Conservation (phyloP, 192 early-diverging fungal genomes). For the Thoreauomyces humboldtii region DNA sequence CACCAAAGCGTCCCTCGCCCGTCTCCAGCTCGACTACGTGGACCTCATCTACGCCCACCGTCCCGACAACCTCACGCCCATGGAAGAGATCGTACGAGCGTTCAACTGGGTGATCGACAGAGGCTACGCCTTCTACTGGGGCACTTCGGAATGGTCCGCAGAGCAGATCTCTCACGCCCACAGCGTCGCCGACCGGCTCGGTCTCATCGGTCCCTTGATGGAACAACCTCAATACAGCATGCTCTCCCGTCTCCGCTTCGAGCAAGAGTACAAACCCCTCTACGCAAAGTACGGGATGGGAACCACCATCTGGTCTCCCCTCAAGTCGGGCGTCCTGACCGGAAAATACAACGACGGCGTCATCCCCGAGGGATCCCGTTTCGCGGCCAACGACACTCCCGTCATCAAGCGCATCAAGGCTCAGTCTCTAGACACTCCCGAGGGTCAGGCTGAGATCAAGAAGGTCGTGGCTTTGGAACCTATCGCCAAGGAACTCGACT, state of each 20-base stretch:
- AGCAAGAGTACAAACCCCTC: constrained; percentile 67
- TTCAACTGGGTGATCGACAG: constrained; percentile 80
- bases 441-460: constrained; percentile 66
- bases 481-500: constrained; percentile 59
- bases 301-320: constrained; percentile 77
- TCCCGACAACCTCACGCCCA: constrained; percentile 72
- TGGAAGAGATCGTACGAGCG: constrained; percentile 82
- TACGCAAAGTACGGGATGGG: constrained; percentile 69
- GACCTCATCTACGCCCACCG: constrained; percentile 80
- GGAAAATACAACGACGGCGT: constrained; percentile 72
- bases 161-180: constrained; percentile 56
- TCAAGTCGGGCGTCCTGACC: constrained; percentile 58
- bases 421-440: constrained; percentile 50
- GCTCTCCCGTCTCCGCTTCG: constrained; percentile 76
- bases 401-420: constrained; percentile 59
- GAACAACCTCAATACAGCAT: constrained; percentile 86
- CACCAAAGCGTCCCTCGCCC: constrained; percentile 63
- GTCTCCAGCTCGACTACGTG: constrained; percentile 57
- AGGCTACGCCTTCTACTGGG: constrained; percentile 82
- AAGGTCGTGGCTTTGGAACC: constrained; percentile 57
- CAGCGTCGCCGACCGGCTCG: constrained; percentile 62
- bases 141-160: constrained; percentile 73
- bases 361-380: constrained; percentile 67
- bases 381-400: constrained; percentile 58
- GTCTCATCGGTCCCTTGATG: constrained; percentile 67